Evolutionary conservation across 2,329 filamentous ascomycete genomes (phyloP), one percentile per base, ranked within the genome.

Genomic region (Mycosphaerella sp.): DNA sequence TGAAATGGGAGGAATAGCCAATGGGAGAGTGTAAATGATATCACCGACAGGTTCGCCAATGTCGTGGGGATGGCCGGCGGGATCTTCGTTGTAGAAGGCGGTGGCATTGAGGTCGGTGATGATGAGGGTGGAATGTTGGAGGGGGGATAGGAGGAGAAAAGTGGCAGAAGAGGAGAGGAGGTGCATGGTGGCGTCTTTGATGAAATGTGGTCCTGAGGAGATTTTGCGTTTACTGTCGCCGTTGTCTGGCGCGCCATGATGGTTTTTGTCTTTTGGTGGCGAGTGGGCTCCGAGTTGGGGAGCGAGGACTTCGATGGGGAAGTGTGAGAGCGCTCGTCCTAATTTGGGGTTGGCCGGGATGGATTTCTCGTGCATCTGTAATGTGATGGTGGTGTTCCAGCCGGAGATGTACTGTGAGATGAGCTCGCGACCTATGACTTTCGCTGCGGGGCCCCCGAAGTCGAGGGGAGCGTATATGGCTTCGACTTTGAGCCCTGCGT

Each of bases 351-450:
- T 80, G 1, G 79, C 73, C 3, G 93, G 92, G 48, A 97, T 83
- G 46, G 84, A 89, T 42, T 77, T 76, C 45, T 80, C 74, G 67
- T 95, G 87, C 2, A 85, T 80, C 66, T 82, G 81, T 8, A 95
- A 71, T 0, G 84, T 87, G 43, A 97, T 72, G 17, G 83, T 89
- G 1, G 87, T 90, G 72, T 97, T 96, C 68, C 80, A 84, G 7
- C 90, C 90, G 3, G 91, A 97, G 9, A 96, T 76, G 65, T 93
- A 97, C 63, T 88, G 83, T 2, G 89, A 95, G 8, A 97, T 72
- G 17, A 96, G 74, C 45, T 90, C 80, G 50, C 82, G 79, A 1
- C 87, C 90, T 57, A 84, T 77, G 29, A 75, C 69, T 42, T 76
- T 77, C 2, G 82, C 87, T 50, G 76, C 67, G n/a, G 76, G 63